These are phyloP conservation scores for Asterophora parasitica DNA, from an alignment of 768 basidiomycete genomes.

Conservation along the genomic window DNA sequence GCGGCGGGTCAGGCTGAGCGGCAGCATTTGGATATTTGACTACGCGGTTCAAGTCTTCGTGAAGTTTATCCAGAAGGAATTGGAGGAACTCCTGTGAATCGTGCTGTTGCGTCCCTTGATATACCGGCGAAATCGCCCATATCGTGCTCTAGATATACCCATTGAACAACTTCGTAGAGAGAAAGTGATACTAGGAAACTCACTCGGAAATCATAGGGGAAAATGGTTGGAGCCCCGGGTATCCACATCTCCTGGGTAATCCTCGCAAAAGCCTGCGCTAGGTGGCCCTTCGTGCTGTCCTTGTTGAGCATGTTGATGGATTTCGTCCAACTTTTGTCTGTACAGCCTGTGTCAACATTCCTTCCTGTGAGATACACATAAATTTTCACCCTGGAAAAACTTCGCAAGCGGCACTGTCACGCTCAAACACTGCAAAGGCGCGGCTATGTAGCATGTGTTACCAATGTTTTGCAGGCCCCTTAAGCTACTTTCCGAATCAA, in stretches of 20 bases:
- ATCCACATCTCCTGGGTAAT: slow-evolving; percentile 87
- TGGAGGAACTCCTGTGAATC: slow-evolving; percentile 97
- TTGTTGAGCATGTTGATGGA: slow-evolving; percentile 84
- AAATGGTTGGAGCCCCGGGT: slow-evolving; percentile 76
- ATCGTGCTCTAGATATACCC: slow-evolving; percentile 30
- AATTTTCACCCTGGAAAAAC: slow-evolving; percentile 80
- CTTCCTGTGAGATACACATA: background rate
- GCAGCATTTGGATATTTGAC: slow-evolving; percentile 56
- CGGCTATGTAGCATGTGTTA: slow-evolving; percentile 99
- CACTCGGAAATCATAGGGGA: slow-evolving; percentile 82
- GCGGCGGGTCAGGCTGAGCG: slow-evolving; percentile 41
- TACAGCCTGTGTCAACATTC: background rate
- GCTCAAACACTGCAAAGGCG: slow-evolving; percentile 93
- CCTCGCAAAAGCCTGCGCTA: slow-evolving; percentile 79
- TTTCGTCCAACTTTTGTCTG: slow-evolving; percentile 76
- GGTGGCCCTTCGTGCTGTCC: slow-evolving; percentile 79
- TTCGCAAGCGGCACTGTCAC: slow-evolving; percentile 91
- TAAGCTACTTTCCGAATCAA: slow-evolving; percentile 70
- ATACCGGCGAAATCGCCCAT: slow-evolving; percentile 60
- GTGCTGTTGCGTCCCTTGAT: slow-evolving; percentile 86
- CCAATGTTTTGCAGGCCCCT: slow-evolving; percentile 91
- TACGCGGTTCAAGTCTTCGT: slow-evolving; percentile 84
- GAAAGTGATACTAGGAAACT: slow-evolving; percentile 18
- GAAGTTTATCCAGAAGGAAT: slow-evolving; percentile 88
- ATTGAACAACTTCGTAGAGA: background rate